Evolutionary conservation across 768 basidiomycete species (phyloP).

Genomic region (Termitomyces eurrhizus): DNA sequence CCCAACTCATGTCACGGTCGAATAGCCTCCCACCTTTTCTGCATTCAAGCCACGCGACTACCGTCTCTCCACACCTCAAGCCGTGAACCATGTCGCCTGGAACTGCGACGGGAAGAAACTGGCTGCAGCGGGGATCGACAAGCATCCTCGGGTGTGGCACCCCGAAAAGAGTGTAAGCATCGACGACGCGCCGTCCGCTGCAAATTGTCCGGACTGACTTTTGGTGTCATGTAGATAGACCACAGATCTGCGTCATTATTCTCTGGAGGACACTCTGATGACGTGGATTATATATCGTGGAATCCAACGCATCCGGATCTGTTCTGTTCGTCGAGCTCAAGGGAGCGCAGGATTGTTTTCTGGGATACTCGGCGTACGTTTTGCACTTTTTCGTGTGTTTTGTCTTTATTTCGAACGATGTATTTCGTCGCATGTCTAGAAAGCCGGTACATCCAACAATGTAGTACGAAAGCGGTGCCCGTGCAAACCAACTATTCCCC

Average conservation of each 20-base stretch:
- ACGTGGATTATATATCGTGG: constrained; percentile 82
- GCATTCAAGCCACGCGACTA: constrained; percentile 78
- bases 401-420: background rate
- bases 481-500: constrained; percentile 69
- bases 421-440: constrained; percentile 36
- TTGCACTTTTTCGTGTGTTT: background rate
- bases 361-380: constrained; percentile 81
- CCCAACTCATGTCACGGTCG: constrained; percentile 14
- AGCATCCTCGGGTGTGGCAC: constrained; percentile 68
- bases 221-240: constrained; percentile 51
- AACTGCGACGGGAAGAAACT: constrained; percentile 80
- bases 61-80: constrained; percentile 57
- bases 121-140: constrained; percentile 81
- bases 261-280: constrained; percentile 70
- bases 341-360: constrained; percentile 70
- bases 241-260: constrained; percentile 59
- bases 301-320: constrained; percentile 82
- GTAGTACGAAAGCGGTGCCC: constrained; percentile 55
- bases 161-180: constrained; percentile 71
- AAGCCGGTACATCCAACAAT: constrained; percentile 64
- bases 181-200: background rate
- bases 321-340: constrained; percentile 77
- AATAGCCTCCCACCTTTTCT: constrained; percentile 72
- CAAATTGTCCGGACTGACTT: background rate
- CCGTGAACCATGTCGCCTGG: constrained; percentile 79